Conservation (phyloP, 2,329 filamentous ascomycete genomes). For the Stenocarpella maydis region DNA sequence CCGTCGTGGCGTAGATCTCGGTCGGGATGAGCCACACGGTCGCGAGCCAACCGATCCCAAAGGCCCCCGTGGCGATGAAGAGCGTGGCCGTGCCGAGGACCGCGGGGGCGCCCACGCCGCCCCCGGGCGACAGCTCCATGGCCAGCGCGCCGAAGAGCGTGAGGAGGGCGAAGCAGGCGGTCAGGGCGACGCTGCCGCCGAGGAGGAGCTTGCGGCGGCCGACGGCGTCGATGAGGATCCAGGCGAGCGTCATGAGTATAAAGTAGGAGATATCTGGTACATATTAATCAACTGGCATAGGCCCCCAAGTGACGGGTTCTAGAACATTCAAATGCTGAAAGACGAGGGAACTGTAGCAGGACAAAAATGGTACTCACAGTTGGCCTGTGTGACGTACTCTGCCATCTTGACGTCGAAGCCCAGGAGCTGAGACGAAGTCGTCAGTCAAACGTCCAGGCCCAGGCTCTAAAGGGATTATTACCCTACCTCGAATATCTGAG, state of each 20-base stretch:
- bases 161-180: slow-evolving; percentile 58
- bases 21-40: slow-evolving; percentile 68
- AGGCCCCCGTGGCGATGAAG: slow-evolving; percentile 66
- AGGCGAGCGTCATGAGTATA: slow-evolving; percentile 67
- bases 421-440: slow-evolving; percentile 52
- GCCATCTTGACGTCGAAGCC: slow-evolving; percentile 60
- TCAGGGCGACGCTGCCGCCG: slow-evolving; percentile 58
- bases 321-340: no score
- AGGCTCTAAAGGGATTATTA: neutral
- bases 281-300: no score
- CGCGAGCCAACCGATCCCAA: slow-evolving; percentile 67
- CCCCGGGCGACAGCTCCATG: slow-evolving; percentile 46
- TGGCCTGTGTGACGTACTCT: slow-evolving; percentile 66
- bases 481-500: slow-evolving; percentile 63
- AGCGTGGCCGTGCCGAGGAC: slow-evolving; percentile 60
- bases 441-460: neutral
- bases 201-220: slow-evolving; percentile 63
- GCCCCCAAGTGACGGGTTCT: no score
- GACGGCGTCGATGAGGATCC: slow-evolving; percentile 64
- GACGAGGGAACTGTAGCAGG: no score
- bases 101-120: slow-evolving; percentile 51
- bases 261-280: slow-evolving; percentile 70
- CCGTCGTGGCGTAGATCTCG: slow-evolving; percentile 64
- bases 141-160: slow-evolving; percentile 59
- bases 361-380: no score